Conservation (phyloP, 306 rosid species). For the Mimosa pudica region DNA sequence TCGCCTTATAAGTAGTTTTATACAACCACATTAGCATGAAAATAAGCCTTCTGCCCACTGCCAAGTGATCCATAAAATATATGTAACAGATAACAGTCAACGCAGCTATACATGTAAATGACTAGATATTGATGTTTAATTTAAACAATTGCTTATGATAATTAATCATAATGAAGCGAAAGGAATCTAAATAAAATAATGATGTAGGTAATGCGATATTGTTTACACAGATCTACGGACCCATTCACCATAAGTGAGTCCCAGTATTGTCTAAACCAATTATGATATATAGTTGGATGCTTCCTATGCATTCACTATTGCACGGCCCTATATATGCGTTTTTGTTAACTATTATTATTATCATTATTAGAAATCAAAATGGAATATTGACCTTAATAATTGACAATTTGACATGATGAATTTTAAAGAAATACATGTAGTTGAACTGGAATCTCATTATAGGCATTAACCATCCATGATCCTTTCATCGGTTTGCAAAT, state of each 20-base stretch:
- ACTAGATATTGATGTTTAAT: not conserved
- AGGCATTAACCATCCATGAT: not conserved
- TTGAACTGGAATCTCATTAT: not conserved
- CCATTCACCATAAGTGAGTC: slow-evolving; percentile 38
- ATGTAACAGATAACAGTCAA: not conserved
- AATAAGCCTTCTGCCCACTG: not conserved
- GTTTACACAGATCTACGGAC: slow-evolving; percentile 23
- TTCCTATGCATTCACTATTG: slow-evolving; percentile 26
- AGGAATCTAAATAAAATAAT: not conserved
- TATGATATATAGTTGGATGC: slow-evolving; percentile 40
- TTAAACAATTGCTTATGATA: not conserved
- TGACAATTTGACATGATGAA: no score
- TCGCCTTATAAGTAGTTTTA: no score
- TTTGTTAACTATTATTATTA: not conserved
- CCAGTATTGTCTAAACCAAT: slow-evolving; percentile 42
- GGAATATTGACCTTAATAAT: not conserved
- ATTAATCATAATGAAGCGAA: not conserved
- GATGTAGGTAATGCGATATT: not conserved
- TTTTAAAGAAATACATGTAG: not conserved
- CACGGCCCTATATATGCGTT: not conserved
- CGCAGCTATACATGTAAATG: not conserved
- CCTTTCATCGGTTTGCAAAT: not conserved
- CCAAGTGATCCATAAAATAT: not conserved
- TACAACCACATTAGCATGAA: not conserved
- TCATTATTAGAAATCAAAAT: not conserved